Base-by-base conservation (phyloP, 495 filamentous ascomycete species). In the Xanthoparmelia taractica region DNA sequence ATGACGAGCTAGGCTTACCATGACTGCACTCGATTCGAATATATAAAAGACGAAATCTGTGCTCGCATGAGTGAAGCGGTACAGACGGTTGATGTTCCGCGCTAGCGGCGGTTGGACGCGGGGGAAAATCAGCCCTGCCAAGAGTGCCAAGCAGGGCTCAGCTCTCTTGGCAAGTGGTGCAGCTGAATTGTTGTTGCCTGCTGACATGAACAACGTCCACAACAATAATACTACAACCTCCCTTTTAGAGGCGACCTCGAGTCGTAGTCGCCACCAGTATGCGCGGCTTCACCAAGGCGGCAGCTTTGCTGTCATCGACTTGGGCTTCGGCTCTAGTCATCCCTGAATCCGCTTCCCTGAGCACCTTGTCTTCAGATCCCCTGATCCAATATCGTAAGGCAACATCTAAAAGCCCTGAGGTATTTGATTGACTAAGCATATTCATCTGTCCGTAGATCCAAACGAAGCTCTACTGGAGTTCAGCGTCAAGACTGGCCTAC, bases 241-340 rank as follows among this genome's bases (percentile, higher is more conserved):
- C 50, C 27, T 40, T 36, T 45, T 43, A 66, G 54, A 61, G 64
- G 54, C 62, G 65, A 65, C 67, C 63, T 66, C 59, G 56, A 57
- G 50, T 56, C 47, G 63, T 58, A 52, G 40, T 27, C 48, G 69
- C 57, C 59, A 59, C 59, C 63, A 68, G 27, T 17, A 69, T 71
- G 65, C 65, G 69, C 29, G 37, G 67, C 63, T 60, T 69, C 55
- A 57, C 48, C 31, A 69, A 71, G 69, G 69, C 69, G 56, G 63
- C 69, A 69, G 69, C 65, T 55, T 65, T 71, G 59, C 65, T 71
- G 59, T 57, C 59, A 31, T 59, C 60, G 17, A 34, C 48, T 48
- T 56, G 58, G 41, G 64, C 52, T 52, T 65, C 63, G 31, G 65
- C 65, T 12, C 58, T 69, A 11, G 62, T 67, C 36, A 63, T 69